Evolutionary conservation across 331 rosid species (phyloP).

Genomic region (Ulmus americana): DNA sequence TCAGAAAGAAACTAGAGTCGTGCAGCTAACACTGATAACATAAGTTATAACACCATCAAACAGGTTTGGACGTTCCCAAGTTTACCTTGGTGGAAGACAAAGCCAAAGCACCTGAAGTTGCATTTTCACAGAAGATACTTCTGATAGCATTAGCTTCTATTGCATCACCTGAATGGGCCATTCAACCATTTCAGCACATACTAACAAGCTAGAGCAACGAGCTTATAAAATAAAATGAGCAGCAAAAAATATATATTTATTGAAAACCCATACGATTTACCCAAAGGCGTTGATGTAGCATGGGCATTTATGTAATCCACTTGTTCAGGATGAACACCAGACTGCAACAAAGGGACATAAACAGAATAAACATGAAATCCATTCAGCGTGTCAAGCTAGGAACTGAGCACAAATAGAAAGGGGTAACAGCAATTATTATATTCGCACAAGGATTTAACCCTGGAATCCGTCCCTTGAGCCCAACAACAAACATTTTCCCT

Average conservation of each 20-base stretch:
- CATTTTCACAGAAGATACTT: constrained; percentile 50
- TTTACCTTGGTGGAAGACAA: constrained; percentile 89
- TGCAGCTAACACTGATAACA: too few relatives aligned
- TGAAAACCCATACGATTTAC: constrained; percentile 34
- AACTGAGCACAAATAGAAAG: neutral
- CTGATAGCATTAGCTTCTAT: constrained; percentile 84
- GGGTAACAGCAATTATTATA: neutral
- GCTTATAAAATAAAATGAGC: constrained; percentile 18
- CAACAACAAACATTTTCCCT: neutral
- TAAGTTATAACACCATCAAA: neutral
- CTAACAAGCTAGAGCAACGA: constrained; percentile 14
- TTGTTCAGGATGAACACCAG: constrained; percentile 67
- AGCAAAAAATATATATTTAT: constrained; percentile 7
- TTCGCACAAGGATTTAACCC: neutral
- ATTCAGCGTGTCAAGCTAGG: neutral
- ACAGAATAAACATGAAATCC: neutral
- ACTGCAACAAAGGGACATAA: constrained; percentile 38
- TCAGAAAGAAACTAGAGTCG: too few relatives aligned
- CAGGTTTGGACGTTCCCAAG: neutral
- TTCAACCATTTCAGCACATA: constrained; percentile 11
- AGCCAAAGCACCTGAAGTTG: constrained; percentile 57
- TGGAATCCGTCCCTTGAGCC: neutral
- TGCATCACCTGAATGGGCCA: constrained; percentile 52
- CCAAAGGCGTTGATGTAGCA: constrained; percentile 89
- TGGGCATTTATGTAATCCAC: constrained; percentile 87